These are phyloP conservation scores for Acanthochlamys bracteata DNA, from an alignment of 106 monocot genomes.

Conservation along the genomic window DNA sequence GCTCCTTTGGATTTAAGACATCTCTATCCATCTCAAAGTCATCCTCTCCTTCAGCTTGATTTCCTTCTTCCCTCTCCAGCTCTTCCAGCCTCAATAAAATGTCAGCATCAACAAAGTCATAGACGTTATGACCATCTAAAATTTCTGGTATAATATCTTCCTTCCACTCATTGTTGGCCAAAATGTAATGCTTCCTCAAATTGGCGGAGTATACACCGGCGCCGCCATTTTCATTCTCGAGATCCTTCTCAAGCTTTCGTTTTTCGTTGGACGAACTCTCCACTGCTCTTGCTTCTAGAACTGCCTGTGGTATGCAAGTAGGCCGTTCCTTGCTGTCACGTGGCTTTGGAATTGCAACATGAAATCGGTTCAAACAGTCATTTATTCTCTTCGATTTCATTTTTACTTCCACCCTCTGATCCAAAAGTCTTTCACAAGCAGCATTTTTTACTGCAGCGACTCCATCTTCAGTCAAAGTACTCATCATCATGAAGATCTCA, in stretches of 20 bases:
- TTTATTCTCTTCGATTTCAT: slow-evolving; percentile 96
- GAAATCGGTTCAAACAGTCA: slow-evolving; percentile 78
- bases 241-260: slow-evolving; percentile 77
- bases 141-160: slow-evolving; percentile 92
- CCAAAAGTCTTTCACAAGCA: slow-evolving; percentile 78
- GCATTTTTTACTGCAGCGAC: slow-evolving; percentile 89
- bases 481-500: slow-evolving; percentile 68
- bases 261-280: slow-evolving; percentile 40
- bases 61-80: slow-evolving; percentile 86
- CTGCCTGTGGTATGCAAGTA: slow-evolving; percentile 74
- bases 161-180: slow-evolving; percentile 89
- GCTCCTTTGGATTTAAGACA: slow-evolving; percentile 60
- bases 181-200: slow-evolving; percentile 75
- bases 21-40: slow-evolving; percentile 60
- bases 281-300: slow-evolving; percentile 62
- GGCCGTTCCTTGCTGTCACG: slow-evolving; percentile 88
- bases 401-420: slow-evolving; percentile 80
- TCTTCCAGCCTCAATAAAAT: slow-evolving; percentile 75
- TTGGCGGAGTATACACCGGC: slow-evolving; percentile 97
- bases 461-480: slow-evolving; percentile 87
- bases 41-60: slow-evolving; percentile 39
- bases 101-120: slow-evolving; percentile 86
- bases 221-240: slow-evolving; percentile 91
- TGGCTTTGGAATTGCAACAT: slow-evolving; percentile 89
- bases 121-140: slow-evolving; percentile 89